Conservation (phyloP, 768 basidiomycete species). For the Trametopsis cervina region DNA sequence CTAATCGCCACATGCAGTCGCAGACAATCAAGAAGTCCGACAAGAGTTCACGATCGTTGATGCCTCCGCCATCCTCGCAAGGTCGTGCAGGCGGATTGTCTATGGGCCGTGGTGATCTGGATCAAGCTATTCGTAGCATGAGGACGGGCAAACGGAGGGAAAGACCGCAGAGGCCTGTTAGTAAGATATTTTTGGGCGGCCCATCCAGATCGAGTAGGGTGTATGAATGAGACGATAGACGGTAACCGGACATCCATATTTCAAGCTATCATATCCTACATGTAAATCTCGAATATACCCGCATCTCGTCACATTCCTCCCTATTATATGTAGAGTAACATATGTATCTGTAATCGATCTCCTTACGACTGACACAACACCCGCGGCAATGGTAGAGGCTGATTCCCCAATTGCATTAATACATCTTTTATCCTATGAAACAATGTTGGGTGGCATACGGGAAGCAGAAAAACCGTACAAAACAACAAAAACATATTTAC, state of each 20-base stretch:
- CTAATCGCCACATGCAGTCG: background rate
- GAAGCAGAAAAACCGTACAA: background rate
- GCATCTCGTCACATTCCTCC: too few species aligned
- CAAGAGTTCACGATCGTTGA: conserved; percentile 21
- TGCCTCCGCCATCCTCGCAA: conserved; percentile 31
- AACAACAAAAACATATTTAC: background rate
- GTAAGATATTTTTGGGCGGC: conserved; percentile 83
- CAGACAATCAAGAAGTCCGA: conserved; percentile 38
- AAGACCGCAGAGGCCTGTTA: conserved; percentile 49
- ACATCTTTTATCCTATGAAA: too few species aligned
- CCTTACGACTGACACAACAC: too few species aligned
- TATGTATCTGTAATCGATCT: too few species aligned
- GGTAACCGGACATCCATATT: background rate
- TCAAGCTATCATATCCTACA: background rate
- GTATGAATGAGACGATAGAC: conserved; percentile 17
- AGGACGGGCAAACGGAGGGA: conserved; percentile 53
- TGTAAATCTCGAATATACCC: background rate
- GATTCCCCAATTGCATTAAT: too few species aligned
- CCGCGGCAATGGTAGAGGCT: too few species aligned
- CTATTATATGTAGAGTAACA: too few species aligned
- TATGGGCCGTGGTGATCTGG: conserved; percentile 71
- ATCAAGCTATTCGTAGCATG: conserved; percentile 80
- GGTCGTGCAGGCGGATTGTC: conserved; percentile 42
- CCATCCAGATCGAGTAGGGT: conserved; percentile 24
- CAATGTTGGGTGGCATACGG: background rate